Base-by-base conservation (phyloP, 192 early-diverging fungal species). In the Coemansia sp. region DNA sequence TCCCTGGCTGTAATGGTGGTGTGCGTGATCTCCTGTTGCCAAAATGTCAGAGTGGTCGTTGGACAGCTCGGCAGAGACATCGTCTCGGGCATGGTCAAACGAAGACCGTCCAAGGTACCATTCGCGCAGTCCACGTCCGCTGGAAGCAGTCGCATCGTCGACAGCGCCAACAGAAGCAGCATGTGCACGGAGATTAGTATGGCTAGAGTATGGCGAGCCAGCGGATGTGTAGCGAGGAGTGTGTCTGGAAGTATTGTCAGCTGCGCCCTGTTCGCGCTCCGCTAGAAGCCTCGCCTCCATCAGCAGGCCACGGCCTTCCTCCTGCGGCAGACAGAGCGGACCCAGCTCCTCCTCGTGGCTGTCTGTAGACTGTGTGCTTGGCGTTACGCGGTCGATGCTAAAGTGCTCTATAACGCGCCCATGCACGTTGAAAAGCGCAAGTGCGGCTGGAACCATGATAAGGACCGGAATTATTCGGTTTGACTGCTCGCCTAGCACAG, bases 391-490 rank as follows among this genome's bases (percentile, higher is more conserved):
- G 57, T 70, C 72, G 26, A 70, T 65, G 61, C 75, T 75, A 61
- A 87, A 94, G 26, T 92, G 65, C 39, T 88, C 85, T 74, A 92
- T 77, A 16, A 95, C 84, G n/a, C 91, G 89, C 21, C 89, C 89
- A 64, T 97, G 94, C 1, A 96, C 71, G 63, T 96, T 93, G 65
- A 95, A 86, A 32, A 94, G 84, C 4, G 91, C 91, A 52, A 93
- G 73, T 0, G 88, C 57, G 0, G 89, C 89, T 1, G 93, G 89
- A 8, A 96, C 75, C 64, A 96, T 82, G 38, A 98, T 92, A 21
- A 95, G 67, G n/a, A 92, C 83, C 1, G 96, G 94, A 42, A 96
- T 89, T 77, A 90, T 95, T 56, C 89, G 90, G 72, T 93, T 93
- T 57, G 95, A 97, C 9, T 86, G 84, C 44, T 89, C 88, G 44